Conservation (phyloP, 257 asterid genomes). For the Oldenlandia corymbosa region DNA sequence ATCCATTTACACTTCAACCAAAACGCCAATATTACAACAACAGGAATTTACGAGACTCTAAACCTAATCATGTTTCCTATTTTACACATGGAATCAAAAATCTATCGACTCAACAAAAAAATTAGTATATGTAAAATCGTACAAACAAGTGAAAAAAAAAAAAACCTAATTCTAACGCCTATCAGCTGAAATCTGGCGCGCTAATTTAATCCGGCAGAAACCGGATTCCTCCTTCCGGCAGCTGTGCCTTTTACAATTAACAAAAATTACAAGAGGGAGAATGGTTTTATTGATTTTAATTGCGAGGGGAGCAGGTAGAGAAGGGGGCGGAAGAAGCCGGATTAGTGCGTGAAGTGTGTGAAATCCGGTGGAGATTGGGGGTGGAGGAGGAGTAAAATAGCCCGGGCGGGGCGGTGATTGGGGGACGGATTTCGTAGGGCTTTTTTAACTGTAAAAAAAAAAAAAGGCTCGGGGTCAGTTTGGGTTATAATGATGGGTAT, state of each 20-base stretch:
- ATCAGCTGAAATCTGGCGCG: not conserved
- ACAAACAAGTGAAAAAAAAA: conserved; percentile 1
- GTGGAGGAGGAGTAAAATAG: not conserved
- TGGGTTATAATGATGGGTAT: too few species aligned
- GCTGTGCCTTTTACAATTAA: not conserved
- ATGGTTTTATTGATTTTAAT: not conserved
- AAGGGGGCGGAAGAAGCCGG: not conserved
- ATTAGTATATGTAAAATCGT: not conserved
- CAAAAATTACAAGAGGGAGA: too few species aligned
- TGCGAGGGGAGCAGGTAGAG: not conserved
- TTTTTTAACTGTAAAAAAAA: not conserved
- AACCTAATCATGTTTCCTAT: conserved; percentile 1
- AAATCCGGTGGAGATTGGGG: not conserved
- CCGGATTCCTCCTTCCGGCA: not conserved
- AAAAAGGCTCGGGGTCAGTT: not conserved
- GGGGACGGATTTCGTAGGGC: not conserved
- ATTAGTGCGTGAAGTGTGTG: not conserved
- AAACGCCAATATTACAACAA: conserved; percentile 2
- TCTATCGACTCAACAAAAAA: not conserved
- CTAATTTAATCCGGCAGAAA: not conserved
- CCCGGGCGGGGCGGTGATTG: conserved; percentile 1
- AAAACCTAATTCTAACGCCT: not conserved
- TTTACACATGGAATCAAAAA: not conserved
- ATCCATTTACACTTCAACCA: conserved; percentile 22
- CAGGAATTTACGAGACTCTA: conserved; percentile 5